Conservation (phyloP, 768 basidiomycete species). For the Kwoniella mangroviensis region DNA sequence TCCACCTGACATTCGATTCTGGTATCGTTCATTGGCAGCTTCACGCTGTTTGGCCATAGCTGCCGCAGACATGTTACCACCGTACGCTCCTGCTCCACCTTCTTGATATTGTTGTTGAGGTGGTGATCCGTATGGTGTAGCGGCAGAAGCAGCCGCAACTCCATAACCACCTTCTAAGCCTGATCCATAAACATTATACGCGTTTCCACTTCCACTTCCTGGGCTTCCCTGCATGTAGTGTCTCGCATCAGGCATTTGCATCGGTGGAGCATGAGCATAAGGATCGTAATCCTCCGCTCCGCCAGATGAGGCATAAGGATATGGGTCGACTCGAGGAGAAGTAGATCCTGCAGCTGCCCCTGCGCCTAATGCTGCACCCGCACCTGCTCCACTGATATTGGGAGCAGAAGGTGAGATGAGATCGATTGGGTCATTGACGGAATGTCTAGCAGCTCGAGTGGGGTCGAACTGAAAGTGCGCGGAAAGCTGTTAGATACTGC, state of each 20-base stretch:
- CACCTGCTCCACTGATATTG: slow-evolving; percentile 28
- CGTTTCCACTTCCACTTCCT: slow-evolving; percentile 10
- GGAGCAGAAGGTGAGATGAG: slow-evolving; percentile 47
- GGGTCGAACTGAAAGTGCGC: slow-evolving; percentile 43
- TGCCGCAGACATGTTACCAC: slow-evolving; percentile 25
- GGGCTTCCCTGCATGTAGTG: slow-evolving; percentile 32
- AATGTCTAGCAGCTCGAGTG: slow-evolving; percentile 41
- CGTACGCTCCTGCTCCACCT: slow-evolving; percentile 11
- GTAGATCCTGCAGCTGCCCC: slow-evolving; percentile 4
- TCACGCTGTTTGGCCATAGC: slow-evolving; percentile 40
- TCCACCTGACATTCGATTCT: slow-evolving; percentile 13
- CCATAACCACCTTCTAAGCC: slow-evolving; percentile 46
- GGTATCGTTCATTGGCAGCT: slow-evolving; percentile 23
- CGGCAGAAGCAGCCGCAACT: slow-evolving; percentile 36
- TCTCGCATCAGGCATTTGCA: slow-evolving; percentile 51
- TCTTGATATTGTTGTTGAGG: slow-evolving; percentile 9
- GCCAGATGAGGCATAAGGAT: slow-evolving; percentile 34
- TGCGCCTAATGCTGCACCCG: slow-evolving; percentile 1
- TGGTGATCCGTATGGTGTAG: slow-evolving; percentile 27
- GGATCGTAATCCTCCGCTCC: slow-evolving; percentile 34
- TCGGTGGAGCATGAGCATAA: slow-evolving; percentile 34
- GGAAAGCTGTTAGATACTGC: not conserved
- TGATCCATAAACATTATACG: slow-evolving; percentile 33
- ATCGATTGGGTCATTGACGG: slow-evolving; percentile 48
- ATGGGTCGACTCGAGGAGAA: slow-evolving; percentile 46